Conservation (phyloP, 2,329 filamentous ascomycete genomes). For the Cordyceps farinosa region DNA sequence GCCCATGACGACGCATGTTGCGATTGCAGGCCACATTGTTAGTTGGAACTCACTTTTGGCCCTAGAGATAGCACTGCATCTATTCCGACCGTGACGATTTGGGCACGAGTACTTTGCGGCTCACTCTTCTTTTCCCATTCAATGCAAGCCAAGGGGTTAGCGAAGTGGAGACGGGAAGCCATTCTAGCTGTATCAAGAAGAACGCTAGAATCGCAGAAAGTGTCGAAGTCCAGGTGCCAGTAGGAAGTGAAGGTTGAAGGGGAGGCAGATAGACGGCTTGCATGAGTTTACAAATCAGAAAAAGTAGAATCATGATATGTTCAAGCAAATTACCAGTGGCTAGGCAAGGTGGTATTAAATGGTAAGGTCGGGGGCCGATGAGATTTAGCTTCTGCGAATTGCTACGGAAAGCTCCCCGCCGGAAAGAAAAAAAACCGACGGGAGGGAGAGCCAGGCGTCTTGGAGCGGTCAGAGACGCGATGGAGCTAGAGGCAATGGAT, state of each 20-base stretch:
- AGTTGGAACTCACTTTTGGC: slow-evolving; percentile 7
- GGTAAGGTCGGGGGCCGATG: slow-evolving; percentile 28
- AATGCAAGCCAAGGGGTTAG: background rate
- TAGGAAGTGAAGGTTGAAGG: background rate
- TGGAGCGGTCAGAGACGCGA: slow-evolving; percentile 17
- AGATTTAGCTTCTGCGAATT: slow-evolving; percentile 32
- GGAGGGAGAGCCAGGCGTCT: slow-evolving; percentile 21
- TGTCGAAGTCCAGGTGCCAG: background rate
- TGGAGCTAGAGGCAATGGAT: slow-evolving; percentile 23
- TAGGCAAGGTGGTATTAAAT: background rate
- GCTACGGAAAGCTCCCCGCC: slow-evolving; percentile 16
- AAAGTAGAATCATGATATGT: background rate
- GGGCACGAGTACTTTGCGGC: background rate
- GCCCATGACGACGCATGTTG: slow-evolving; percentile 8
- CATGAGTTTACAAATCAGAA: background rate
- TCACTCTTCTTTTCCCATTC: background rate
- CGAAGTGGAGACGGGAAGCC: slow-evolving; percentile 10
- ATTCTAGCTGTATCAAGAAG: slow-evolving; percentile 5
- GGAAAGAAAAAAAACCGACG: slow-evolving; percentile 9
- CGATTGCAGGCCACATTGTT: background rate
- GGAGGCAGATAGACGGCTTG: no score
- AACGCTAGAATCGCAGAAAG: background rate
- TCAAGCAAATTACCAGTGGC: slow-evolving; percentile 2
- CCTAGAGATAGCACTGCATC: slow-evolving; percentile 13
- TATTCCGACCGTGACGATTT: background rate